Evolutionary conservation across 139 green algal genomes (phyloP).

Genomic region (Nannochloris sp.): DNA sequence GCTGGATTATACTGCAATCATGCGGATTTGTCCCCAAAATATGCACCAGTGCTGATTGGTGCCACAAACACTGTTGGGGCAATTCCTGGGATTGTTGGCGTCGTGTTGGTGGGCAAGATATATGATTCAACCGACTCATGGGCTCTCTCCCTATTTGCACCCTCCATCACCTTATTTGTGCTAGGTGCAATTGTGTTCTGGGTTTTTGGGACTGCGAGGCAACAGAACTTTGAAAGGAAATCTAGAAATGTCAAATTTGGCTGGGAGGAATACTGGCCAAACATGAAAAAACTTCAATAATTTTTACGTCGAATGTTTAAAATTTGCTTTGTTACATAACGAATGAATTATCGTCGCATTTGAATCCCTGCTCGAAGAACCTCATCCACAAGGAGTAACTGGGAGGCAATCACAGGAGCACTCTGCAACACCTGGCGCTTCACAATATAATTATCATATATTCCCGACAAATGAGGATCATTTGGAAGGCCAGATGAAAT

Average conservation of each 20-base stretch:
- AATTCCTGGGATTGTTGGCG: conserved; percentile 84
- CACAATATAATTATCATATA: conserved; percentile 97
- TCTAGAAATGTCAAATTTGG: conserved; percentile 5
- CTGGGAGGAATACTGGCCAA: conserved; percentile 14
- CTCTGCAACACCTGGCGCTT: conserved; percentile 93
- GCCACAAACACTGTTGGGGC: conserved; percentile 88
- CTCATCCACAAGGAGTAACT: conserved; percentile 96
- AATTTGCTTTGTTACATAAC: not conserved
- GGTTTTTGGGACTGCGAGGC: conserved; percentile 31
- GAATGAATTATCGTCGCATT: conserved; percentile 59
- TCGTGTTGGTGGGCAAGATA: conserved; percentile 48
- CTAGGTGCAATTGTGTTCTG: conserved; percentile 39
- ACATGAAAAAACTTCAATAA: conserved; percentile 16
- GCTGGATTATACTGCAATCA: conserved; percentile 97
- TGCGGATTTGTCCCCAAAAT: conserved; percentile 80
- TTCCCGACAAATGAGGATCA: conserved; percentile 68
- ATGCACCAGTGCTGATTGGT: conserved; percentile 82
- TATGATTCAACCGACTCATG: conserved; percentile 63
- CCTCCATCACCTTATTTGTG: conserved; percentile 62
- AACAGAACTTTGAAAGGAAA: conserved; percentile 36
- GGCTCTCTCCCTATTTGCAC: conserved; percentile 72
- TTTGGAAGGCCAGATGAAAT: conserved; percentile 80
- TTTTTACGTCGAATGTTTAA: not conserved
- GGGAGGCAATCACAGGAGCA: conserved; percentile 82
- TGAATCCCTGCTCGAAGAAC: conserved; percentile 95